phyloP scores from a whole-genome alignment of 75 land plant genomes.

The Cryptomeria japonica region DNA sequence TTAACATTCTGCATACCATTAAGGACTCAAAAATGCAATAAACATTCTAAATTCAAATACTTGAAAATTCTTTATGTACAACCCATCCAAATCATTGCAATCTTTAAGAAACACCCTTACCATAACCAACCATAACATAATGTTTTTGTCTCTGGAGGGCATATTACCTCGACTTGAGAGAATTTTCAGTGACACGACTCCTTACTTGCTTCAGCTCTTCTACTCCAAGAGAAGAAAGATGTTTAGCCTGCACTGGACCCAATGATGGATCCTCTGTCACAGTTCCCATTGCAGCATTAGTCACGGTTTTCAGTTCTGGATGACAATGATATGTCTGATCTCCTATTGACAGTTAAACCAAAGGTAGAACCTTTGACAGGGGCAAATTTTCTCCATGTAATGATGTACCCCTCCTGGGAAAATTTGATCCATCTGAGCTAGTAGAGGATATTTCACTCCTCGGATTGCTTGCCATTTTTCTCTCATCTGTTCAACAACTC shows the following conservation, averaged over 20 bases:
- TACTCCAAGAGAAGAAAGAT: conserved; percentile 44
- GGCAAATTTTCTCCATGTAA: conserved; percentile 34
- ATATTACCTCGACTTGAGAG: conserved; percentile 55
- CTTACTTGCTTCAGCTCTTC: conserved; percentile 74
- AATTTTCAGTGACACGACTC: conserved; percentile 39
- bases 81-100: not conserved
- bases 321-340: conserved; percentile 51
- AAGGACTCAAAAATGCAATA: conserved; percentile 6
- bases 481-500: not conserved
- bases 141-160: not conserved
- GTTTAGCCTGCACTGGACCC: conserved; percentile 44
- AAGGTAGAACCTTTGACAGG: conserved; percentile 30
- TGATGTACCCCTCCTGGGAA: conserved; percentile 36
- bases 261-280: conserved; percentile 46
- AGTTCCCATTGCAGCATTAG: conserved; percentile 39
- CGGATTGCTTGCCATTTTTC: conserved; percentile 62
- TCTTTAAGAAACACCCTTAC: not conserved
- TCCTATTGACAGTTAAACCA: conserved; percentile 41
- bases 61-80: not conserved
- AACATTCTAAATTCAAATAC: not conserved
- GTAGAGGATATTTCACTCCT: conserved; percentile 60
- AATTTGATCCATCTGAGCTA: conserved; percentile 60
- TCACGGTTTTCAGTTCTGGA: conserved; percentile 48
- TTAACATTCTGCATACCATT: not conserved
- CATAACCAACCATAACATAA: not conserved